Percentiles rank a stretch among this genome's conserved stretches.
phyloP scores from a whole-genome alignment of 208 protist genomes.

The Kentomonas sorsogonicus region DNA sequence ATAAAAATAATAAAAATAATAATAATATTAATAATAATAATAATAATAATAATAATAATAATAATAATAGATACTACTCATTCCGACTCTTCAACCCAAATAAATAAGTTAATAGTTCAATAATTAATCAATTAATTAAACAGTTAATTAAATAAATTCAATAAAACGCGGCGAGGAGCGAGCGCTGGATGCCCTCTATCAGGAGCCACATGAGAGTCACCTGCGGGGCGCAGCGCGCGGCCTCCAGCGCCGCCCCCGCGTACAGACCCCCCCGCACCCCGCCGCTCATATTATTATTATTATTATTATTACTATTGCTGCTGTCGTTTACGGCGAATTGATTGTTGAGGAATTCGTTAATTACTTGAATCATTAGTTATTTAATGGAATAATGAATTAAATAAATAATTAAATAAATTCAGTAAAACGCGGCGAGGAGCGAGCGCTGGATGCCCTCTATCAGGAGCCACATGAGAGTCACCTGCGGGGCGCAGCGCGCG shows the following conservation, averaged over 20 bases:
- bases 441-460: conserved; percentile 75
- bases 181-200: conserved; percentile 72
- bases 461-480: conserved; percentile 88
- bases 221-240: conserved; percentile 80
- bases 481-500: conserved; percentile 81
- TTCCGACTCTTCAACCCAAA: neutral
- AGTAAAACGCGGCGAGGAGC: too few species aligned
- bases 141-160: conserved; percentile 1
- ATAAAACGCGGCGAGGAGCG: too few species aligned
- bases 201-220: conserved; percentile 89
- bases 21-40: too few species aligned
- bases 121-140: neutral
- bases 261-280: conserved; percentile 80
- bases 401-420: conserved; percentile 2
- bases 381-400: neutral
- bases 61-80: conserved; percentile 1
- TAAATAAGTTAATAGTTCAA: too few species aligned
- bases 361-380: too few species aligned
- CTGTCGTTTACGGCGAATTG: too few species aligned
- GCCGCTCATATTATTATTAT: conserved; percentile 22
- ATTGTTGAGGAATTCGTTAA: too few species aligned
- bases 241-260: conserved; percentile 62
- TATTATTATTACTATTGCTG: neutral
- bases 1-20: too few species aligned
- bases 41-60: neutral